phyloP scores from a whole-genome alignment of 2,329 filamentous ascomycete genomes.

The Dendrostoma leiphaemia region DNA sequence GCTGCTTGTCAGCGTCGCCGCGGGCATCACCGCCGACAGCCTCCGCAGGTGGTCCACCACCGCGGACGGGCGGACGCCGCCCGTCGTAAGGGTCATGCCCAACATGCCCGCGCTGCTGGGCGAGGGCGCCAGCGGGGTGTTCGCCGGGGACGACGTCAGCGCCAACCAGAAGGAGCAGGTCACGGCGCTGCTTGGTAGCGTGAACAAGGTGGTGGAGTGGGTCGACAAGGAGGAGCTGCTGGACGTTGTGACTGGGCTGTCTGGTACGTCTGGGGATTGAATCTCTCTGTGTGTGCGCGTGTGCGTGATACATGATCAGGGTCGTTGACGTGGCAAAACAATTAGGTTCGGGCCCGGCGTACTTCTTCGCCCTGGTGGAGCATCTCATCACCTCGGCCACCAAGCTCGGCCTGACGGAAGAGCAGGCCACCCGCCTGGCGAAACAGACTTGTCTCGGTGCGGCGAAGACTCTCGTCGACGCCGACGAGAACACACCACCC shows the following conservation, averaged over 20 bases:
- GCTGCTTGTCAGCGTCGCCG: conserved; percentile 47
- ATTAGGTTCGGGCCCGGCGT: conserved; percentile 50
- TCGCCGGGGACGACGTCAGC: conserved; percentile 41
- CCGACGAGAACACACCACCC: conserved; percentile 42
- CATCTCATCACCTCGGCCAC: conserved; percentile 45
- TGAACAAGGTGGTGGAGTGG: conserved; percentile 49
- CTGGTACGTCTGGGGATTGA: too few species aligned
- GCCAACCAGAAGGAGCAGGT: conserved; percentile 40
- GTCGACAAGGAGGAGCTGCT: conserved; percentile 47
- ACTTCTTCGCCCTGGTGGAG: conserved; percentile 54
- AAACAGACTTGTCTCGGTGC: conserved; percentile 52
- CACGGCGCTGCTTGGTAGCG: conserved; percentile 39
- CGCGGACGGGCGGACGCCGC: conserved; percentile 35
- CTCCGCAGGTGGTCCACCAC: conserved; percentile 41
- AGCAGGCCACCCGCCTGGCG: conserved; percentile 48
- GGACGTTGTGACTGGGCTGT: conserved; percentile 49
- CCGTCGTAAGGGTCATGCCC: conserved; percentile 51
- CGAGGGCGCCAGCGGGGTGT: conserved; percentile 48
- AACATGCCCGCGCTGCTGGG: conserved; percentile 51
- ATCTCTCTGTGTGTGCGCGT: too few species aligned
- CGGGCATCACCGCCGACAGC: conserved; percentile 45
- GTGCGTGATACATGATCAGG: too few species aligned
- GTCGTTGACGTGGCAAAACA: too few species aligned
- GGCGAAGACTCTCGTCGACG: conserved; percentile 48
- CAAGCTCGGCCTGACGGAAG: conserved; percentile 41